Conservation (phyloP, 371 early-diverging fungal genomes). For the Lichtheimia hyalospora region DNA sequence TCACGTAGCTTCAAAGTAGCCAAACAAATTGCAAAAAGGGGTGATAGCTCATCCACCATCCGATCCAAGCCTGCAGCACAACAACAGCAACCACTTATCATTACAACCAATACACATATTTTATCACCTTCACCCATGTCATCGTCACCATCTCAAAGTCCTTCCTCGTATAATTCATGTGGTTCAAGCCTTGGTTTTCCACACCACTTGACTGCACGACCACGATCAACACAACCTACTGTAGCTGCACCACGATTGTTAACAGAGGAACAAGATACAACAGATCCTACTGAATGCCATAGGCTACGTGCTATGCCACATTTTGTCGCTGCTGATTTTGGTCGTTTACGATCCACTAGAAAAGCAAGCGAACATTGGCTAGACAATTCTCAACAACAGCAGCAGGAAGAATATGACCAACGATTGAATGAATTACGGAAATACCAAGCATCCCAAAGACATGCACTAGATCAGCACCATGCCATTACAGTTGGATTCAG, state of each 20-base stretch:
- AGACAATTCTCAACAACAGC: no score
- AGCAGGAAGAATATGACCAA: not conserved
- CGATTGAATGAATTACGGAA: no score
- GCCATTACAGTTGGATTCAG: not conserved
- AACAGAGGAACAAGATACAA: no score
- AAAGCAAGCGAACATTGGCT: not conserved
- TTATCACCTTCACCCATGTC: not conserved
- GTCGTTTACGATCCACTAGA: not conserved
- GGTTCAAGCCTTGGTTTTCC: not conserved
- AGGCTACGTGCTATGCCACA: not conserved
- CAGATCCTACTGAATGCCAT: not conserved
- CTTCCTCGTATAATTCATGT: not conserved
- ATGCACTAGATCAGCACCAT: no score
- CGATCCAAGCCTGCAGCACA: not conserved
- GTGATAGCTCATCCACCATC: not conserved
- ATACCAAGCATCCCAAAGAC: no score
- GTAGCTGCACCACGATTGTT: no score
- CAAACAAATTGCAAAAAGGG: constrained; percentile 4
- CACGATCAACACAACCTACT: not conserved
- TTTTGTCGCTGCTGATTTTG: not conserved
- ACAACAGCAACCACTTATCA: no score
- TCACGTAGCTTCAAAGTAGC: constrained; percentile 1
- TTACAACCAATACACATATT: not conserved
- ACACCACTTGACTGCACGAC: not conserved
- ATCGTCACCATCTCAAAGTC: not conserved